Base-by-base conservation (phyloP, 352 stramenopile genomes). In the Saprolegnia diclina region DNA sequence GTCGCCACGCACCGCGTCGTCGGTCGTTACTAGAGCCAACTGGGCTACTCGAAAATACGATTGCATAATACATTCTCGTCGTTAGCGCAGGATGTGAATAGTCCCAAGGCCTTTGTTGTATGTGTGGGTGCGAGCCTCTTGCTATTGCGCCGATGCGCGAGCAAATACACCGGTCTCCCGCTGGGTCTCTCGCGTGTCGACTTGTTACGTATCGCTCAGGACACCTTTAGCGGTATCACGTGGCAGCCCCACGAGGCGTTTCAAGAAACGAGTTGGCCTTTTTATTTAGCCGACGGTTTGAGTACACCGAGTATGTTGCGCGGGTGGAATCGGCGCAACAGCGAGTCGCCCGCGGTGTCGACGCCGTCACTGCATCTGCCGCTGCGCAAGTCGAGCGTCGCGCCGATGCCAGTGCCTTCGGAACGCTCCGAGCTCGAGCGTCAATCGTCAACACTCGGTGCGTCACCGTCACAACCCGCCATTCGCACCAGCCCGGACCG, bases 1-100 rank as follows among this genome's bases (percentile, higher is more conserved):
- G 82, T 91, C 24, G 73, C 76, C 29, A 91, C 85, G 18, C 90
- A 91, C 65, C 77, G 82, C n/a, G 70, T 90, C 1, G 29, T 46
- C 13, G 61, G 61, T 16, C 61, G 61, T 9, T 59, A 29, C 24
- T 54, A 54, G 24, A 54, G 24, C n/a, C 24, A 54, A 29, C n/a
- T 54, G 46, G 2, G n/a, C 45, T 52, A 52, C n/a, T n/a, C n/a
- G n/a, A n/a, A n/a, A n/a, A n/a, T n/a, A n/a, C n/a, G n/a, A n/a
- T n/a, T n/a, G n/a, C n/a, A n/a, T n/a, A n/a, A n/a, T n/a, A n/a
- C n/a, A n/a, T n/a, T n/a, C n/a, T n/a, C n/a, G n/a, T n/a, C n/a
- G n/a, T n/a, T n/a, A n/a, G n/a, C n/a, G n/a, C n/a, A n/a, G n/a
- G n/a, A n/a, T n/a, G n/a, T n/a, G n/a, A n/a, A n/a, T n/a, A n/a